Evolutionary conservation across 805 yeast species (phyloP).

Genomic region (Hagleromyces aurorensis): DNA sequence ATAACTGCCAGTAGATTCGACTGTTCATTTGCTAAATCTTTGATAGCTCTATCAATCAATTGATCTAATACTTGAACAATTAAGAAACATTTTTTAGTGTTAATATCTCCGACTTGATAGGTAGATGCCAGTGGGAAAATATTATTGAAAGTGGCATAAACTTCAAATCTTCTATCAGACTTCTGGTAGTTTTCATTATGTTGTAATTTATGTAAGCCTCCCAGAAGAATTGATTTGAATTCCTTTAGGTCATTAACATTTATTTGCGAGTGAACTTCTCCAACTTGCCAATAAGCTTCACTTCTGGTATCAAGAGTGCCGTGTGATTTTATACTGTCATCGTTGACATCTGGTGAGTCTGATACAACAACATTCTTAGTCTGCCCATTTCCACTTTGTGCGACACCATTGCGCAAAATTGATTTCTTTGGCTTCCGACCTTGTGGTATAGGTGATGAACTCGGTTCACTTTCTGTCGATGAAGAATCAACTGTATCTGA

Average conservation of each 20-base stretch:
- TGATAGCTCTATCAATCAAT: conserved; percentile 10
- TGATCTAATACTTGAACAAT: conserved; percentile 14
- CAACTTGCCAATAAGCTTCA: conserved; percentile 23
- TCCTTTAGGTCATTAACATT: conserved; percentile 16
- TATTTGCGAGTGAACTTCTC: conserved; percentile 23
- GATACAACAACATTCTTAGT: no score
- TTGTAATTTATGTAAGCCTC: conserved; percentile 21
- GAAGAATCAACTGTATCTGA: conserved; percentile 26
- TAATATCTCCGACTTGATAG: conserved; percentile 5
- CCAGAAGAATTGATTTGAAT: conserved; percentile 18
- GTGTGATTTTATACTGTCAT: no score
- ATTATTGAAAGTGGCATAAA: conserved; percentile 29
- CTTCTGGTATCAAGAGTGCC: conserved; percentile 10
- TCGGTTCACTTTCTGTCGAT: conserved; percentile 11
- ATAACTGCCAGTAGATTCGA: conserved; percentile 8
- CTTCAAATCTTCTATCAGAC: conserved; percentile 21
- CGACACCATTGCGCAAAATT: conserved; percentile 16
- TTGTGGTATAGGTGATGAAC: conserved; percentile 19
- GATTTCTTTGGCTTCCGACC: conserved; percentile 22
- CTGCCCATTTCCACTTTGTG: no score
- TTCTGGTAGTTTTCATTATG: conserved; percentile 1
- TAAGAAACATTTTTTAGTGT: conserved; percentile 13
- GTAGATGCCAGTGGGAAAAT: conserved; percentile 15
- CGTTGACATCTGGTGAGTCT: no score
- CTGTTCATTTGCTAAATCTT: conserved; percentile 15